Evolutionary conservation across 2,329 filamentous ascomycete genomes (phyloP).

Genomic region (Claviceps capensis): DNA sequence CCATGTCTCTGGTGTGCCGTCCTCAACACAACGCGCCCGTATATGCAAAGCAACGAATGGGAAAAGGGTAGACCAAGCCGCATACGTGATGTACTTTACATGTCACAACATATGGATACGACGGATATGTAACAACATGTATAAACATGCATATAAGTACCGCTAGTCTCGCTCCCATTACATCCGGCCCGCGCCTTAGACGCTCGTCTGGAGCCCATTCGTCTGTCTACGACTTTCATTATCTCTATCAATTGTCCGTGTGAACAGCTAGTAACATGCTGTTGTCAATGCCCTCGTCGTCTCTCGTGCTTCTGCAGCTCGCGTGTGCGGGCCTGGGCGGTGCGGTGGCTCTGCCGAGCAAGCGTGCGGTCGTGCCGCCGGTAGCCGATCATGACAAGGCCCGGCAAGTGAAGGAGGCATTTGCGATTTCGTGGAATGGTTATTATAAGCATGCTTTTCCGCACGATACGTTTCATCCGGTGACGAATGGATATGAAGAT

Average conservation of each 20-base stretch:
- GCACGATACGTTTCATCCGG: constrained; percentile 60
- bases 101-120: too few species aligned
- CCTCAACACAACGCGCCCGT: background rate
- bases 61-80: background rate
- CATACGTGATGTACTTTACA: too few species aligned
- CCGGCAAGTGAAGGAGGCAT: constrained; percentile 52
- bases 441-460: constrained; percentile 65
- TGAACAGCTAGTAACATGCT: constrained; percentile 3
- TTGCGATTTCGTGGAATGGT: constrained; percentile 56
- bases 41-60: background rate
- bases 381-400: constrained; percentile 29
- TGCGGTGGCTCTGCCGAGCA: constrained; percentile 4
- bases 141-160: background rate
- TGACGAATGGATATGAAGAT: constrained; percentile 50
- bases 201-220: background rate
- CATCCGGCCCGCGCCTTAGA: background rate
- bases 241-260: too few species aligned
- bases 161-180: background rate
- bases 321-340: background rate
- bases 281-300: constrained; percentile 1
- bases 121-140: too few species aligned
- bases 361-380: constrained; percentile 3
- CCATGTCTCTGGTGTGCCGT: constrained; percentile 5
- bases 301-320: constrained; percentile 5
- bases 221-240: background rate